phyloP scores from a whole-genome alignment of 768 basidiomycete species.

The Mycena galopus region DNA sequence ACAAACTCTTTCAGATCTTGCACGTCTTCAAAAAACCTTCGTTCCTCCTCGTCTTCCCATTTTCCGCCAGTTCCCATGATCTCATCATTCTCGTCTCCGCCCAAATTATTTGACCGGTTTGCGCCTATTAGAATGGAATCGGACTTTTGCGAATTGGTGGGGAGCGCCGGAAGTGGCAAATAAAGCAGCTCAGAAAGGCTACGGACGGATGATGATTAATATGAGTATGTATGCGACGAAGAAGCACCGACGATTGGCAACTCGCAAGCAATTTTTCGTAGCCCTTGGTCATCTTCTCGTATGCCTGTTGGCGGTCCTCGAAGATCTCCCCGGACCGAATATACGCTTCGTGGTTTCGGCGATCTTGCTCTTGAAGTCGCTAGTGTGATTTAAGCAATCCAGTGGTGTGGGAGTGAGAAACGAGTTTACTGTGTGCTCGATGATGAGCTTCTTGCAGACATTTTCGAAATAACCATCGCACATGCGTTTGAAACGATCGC shows the following conservation, averaged over 20 bases:
- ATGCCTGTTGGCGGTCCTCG: conserved; percentile 98
- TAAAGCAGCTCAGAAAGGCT: conserved; percentile 94
- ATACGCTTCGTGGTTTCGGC: conserved; percentile 97
- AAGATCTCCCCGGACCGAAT: conserved; percentile 99
- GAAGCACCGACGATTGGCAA: conserved; percentile 80
- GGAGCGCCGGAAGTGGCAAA: conserved; percentile 84
- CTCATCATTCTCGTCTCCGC: conserved; percentile 72
- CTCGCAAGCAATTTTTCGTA: conserved; percentile 93
- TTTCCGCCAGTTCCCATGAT: conserved; percentile 78
- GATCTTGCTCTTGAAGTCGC: conserved; percentile 97
- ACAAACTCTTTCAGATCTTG: conserved; percentile 94
- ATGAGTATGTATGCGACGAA: conserved; percentile 12
- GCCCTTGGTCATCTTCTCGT: conserved; percentile 97
- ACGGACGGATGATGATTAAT: conserved; percentile 27
- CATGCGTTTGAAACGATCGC: conserved; percentile 92
- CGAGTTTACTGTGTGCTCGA: conserved; percentile 85
- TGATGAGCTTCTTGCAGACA: conserved; percentile 90
- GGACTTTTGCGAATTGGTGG: conserved; percentile 83
- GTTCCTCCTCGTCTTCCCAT: conserved; percentile 99
- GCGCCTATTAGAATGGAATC: conserved; percentile 86
- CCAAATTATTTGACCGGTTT: conserved; percentile 49
- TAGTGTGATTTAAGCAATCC: conserved; percentile 46
- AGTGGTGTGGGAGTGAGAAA: background rate
- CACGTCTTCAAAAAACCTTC: conserved; percentile 93
- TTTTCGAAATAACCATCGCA: conserved; percentile 94